These are phyloP conservation scores for Talaromyces sp. DNA, from an alignment of 2,329 filamentous ascomycete genomes.

Conservation along the genomic window DNA sequence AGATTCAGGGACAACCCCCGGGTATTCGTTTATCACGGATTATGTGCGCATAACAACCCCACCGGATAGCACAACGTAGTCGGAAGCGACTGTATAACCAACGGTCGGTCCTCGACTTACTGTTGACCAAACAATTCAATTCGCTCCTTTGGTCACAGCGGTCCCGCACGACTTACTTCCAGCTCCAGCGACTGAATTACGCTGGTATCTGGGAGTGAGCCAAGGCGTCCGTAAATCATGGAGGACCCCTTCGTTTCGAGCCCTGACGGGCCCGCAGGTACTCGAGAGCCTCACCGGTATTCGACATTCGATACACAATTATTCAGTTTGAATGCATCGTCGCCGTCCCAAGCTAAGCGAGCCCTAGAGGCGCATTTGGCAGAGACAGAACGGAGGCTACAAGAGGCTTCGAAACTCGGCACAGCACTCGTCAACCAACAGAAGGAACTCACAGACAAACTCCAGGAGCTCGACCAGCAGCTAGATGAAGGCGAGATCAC, in stretches of 20 bases:
- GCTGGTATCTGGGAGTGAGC: constrained; percentile 17
- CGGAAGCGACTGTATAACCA: neutral
- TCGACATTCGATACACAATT: constrained; percentile 76
- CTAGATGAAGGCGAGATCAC: constrained; percentile 72
- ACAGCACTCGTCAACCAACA: constrained; percentile 83
- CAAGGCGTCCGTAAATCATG: constrained; percentile 24
- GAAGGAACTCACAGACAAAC: constrained; percentile 70
- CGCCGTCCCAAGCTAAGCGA: constrained; percentile 79
- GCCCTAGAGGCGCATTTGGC: constrained; percentile 86
- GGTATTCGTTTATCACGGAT: neutral
- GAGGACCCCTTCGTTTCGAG: constrained; percentile 57
- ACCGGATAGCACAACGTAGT: neutral
- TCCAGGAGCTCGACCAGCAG: constrained; percentile 78
- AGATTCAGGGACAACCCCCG: neutral
- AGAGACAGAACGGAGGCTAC: constrained; percentile 85
- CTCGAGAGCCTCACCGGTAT: constrained; percentile 59
- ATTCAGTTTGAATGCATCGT: constrained; percentile 74
- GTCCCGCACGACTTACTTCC: constrained; percentile 6
- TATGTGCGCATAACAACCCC: neutral
- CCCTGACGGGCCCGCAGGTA: constrained; percentile 40
- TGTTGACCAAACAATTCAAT: constrained; percentile 1
- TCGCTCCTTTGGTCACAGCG: constrained; percentile 2
- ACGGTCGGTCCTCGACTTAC: neutral
- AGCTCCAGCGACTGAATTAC: constrained; percentile 14
- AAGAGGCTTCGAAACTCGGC: constrained; percentile 85